Conservation (phyloP, 306 rosid species). For the Fragaria nilgerrensis region DNA sequence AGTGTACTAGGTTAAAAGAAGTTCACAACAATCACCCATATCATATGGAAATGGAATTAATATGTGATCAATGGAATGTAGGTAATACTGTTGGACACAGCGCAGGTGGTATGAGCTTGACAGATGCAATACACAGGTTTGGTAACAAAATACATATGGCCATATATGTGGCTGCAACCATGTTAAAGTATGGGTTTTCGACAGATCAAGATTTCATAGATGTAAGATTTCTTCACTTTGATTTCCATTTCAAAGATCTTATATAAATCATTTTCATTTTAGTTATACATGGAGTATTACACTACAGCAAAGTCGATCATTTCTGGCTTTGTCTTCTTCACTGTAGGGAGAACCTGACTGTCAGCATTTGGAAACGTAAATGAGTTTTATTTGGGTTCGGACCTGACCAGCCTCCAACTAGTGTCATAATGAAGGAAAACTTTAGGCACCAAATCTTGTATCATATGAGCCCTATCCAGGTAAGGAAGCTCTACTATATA, state of each 20-base stretch:
- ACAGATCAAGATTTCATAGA: constrained; percentile 22
- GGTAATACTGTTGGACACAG: constrained; percentile 39
- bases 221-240: neutral
- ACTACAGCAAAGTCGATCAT: neutral
- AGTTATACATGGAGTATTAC: neutral
- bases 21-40: no score
- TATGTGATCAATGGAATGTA: neutral
- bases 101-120: constrained; percentile 35
- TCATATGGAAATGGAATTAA: no score
- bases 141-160: constrained; percentile 20
- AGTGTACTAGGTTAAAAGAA: no score
- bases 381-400: constrained; percentile 15
- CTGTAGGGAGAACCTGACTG: constrained; percentile 27
- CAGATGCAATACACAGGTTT: constrained; percentile 23
- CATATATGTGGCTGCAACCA: constrained; percentile 30
- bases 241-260: neutral
- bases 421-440: constrained; percentile 11
- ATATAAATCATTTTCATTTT: neutral
- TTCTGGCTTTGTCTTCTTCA: neutral
- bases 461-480: constrained; percentile 25
- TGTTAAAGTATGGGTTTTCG: constrained; percentile 27
- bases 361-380: constrained; percentile 16
- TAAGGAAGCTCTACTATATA: neutral
- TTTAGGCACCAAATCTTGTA: constrained; percentile 7
- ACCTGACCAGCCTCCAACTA: constrained; percentile 23